Conservation (phyloP, 768 basidiomycete species). For the Naganishia kalamii region DNA sequence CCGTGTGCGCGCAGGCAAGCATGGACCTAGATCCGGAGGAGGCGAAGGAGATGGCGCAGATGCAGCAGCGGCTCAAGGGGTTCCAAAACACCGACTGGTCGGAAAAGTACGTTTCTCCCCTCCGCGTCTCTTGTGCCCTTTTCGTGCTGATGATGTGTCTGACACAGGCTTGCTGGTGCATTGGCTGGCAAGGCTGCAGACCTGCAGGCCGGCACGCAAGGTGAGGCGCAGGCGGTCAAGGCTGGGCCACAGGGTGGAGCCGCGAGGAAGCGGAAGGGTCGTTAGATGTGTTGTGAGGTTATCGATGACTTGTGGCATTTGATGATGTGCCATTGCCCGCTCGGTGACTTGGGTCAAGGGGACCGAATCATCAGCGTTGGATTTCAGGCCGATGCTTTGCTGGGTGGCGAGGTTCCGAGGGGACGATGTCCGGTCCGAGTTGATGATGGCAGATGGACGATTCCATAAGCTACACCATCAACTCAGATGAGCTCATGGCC, state of each 20-base stretch:
- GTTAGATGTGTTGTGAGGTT: no score
- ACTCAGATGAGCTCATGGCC: no score
- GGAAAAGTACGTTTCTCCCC: constrained; percentile 35
- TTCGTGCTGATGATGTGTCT: not conserved
- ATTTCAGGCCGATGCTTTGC: no score
- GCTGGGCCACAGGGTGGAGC: not conserved
- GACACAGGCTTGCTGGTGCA: not conserved
- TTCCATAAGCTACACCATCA: no score
- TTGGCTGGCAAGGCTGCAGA: not conserved
- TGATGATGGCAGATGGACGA: no score
- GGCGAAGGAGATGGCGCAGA: constrained; percentile 39
- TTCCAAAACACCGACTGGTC: constrained; percentile 37
- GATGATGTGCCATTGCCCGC: no score
- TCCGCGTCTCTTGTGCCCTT: not conserved
- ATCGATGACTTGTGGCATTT: no score
- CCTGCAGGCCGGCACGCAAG: not conserved
- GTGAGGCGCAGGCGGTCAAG: not conserved
- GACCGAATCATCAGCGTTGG: no score
- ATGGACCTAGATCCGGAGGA: constrained; percentile 43
- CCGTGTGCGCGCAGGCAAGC: not conserved
- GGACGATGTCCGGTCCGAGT: no score
- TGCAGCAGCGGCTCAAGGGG: constrained; percentile 33
- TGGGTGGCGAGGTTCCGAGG: no score
- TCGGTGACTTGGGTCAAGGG: no score
- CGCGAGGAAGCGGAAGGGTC: not conserved